phyloP scores from a whole-genome alignment of 441 rosid species.

The Aleurites moluccanus region DNA sequence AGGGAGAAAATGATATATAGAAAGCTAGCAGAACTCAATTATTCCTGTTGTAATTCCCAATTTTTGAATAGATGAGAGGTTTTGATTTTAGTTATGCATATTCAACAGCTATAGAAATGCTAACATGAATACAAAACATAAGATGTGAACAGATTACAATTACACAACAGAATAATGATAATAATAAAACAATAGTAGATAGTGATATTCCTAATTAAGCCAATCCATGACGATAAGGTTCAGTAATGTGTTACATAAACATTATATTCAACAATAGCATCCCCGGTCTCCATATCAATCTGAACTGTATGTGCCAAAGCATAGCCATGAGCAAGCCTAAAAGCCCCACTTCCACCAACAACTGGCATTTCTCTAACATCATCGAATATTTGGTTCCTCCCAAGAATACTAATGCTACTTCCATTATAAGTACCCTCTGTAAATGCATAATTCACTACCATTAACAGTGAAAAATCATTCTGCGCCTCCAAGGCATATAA shows the following conservation, averaged over 20 bases:
- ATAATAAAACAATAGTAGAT: not conserved
- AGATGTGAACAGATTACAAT: not conserved
- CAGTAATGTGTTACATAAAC: conserved; percentile 50
- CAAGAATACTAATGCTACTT: conserved; percentile 55
- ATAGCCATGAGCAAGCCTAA: conserved; percentile 68
- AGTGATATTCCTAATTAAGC: not conserved
- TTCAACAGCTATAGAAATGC: too few relatives aligned
- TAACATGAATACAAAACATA: not conserved
- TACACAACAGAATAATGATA: not conserved
- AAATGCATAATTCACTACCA: conserved; percentile 60
- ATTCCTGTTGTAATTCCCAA: not conserved
- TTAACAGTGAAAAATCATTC: conserved; percentile 36
- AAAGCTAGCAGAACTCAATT: not conserved
- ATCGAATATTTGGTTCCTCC: conserved; percentile 41
- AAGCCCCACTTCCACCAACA: conserved; percentile 64
- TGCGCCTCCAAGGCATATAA: conserved; percentile 49
- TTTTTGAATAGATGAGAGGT: not conserved
- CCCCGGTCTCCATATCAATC: conserved; percentile 32
- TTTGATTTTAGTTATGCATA: not conserved
- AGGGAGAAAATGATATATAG: not conserved
- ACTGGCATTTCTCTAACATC: conserved; percentile 60
- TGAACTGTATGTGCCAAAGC: conserved; percentile 54
- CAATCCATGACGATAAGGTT: not conserved
- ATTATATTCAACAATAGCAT: conserved; percentile 61
- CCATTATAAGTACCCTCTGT: conserved; percentile 58